phyloP scores from a whole-genome alignment of 306 rosid species.

The Corylus heterophylla region DNA sequence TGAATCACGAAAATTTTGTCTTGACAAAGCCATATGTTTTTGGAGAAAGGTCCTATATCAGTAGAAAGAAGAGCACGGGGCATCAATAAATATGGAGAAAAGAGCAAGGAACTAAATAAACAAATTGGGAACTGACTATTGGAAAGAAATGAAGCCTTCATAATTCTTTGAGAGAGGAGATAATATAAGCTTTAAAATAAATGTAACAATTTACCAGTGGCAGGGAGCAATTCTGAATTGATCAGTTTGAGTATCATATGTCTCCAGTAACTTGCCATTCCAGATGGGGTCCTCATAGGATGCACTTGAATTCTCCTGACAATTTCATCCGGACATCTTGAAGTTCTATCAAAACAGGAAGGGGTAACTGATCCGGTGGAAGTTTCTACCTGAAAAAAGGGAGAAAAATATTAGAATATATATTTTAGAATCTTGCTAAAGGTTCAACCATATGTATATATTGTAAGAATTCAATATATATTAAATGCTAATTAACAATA shows the following conservation, averaged over 20 bases:
- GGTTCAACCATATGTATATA: constrained; percentile 15
- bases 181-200: constrained; percentile 13
- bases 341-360: constrained; percentile 61
- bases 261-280: constrained; percentile 73
- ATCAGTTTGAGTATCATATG: constrained; percentile 71
- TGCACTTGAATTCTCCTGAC: constrained; percentile 70
- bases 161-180: not conserved
- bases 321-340: constrained; percentile 83
- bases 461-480: too few species aligned
- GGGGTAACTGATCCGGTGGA: constrained; percentile 60
- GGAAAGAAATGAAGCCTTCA: not conserved
- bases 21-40: constrained; percentile 34
- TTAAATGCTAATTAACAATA: too few species aligned
- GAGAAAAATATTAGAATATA: constrained; percentile 6
- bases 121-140: not conserved
- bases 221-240: constrained; percentile 69
- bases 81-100: constrained; percentile 17
- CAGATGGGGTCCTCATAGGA: constrained; percentile 58
- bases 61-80: constrained; percentile 14
- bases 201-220: constrained; percentile 55
- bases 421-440: constrained; percentile 8
- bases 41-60: constrained; percentile 53
- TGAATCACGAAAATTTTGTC: constrained; percentile 52
- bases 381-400: constrained; percentile 62
- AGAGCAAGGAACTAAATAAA: not conserved